phyloP scores from a whole-genome alignment of 225 moss, liverwort and hornwort species.

The Marchantia polymorpha region DNA sequence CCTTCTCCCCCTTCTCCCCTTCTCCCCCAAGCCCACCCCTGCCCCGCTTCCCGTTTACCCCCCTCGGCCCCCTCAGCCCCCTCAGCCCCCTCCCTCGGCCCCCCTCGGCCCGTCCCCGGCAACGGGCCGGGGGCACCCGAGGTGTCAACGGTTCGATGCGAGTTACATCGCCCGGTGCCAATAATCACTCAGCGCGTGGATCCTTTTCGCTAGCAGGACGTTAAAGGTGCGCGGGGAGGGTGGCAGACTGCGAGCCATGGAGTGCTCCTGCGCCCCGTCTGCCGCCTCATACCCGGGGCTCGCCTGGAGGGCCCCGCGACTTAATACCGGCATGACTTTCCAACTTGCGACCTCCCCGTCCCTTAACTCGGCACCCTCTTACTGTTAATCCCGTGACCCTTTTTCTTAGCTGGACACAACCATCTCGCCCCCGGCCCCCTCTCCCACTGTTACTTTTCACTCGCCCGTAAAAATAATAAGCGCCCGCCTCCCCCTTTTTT shows the following conservation, averaged over 20 bases:
- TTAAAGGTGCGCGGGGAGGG: constrained; percentile 2
- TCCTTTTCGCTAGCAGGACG: neutral
- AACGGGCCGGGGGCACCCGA: neutral
- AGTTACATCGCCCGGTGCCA: neutral
- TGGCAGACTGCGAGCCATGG: constrained; percentile 10
- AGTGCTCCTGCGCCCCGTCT: constrained; percentile 5
- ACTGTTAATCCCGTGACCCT: neutral
- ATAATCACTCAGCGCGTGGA: constrained; percentile 5
- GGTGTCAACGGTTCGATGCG: constrained; percentile 20
- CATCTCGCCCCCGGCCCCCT: neutral
- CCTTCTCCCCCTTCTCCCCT: neutral
- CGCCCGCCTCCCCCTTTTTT: neutral
- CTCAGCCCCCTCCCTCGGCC: neutral
- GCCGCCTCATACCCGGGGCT: neutral
- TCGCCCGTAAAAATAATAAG: neutral
- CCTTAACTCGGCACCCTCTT: constrained; percentile 8
- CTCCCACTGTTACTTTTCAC: neutral
- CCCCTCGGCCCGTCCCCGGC: neutral
- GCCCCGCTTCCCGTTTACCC: neutral
- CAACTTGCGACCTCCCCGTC: neutral
- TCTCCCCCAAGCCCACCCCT: neutral
- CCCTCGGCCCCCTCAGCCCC: no score
- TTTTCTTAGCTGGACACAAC: constrained; percentile 15
- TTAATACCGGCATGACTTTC: constrained; percentile 15
- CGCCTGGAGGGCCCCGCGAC: neutral